phyloP scores from a whole-genome alignment of 306 rosid genomes.

The Cucumis melo region DNA sequence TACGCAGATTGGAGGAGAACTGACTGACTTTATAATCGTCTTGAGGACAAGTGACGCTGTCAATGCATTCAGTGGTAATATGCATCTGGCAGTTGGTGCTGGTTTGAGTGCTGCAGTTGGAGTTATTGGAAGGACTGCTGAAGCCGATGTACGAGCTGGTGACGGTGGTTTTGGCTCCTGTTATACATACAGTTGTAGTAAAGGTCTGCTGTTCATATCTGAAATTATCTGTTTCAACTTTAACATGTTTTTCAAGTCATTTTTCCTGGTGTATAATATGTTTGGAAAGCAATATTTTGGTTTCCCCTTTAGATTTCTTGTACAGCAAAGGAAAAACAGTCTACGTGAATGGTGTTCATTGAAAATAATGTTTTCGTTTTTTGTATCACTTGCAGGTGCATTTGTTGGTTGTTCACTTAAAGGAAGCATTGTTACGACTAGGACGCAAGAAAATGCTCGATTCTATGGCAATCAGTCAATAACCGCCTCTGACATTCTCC shows the following conservation, averaged over 20 bases:
- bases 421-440: slow-evolving; percentile 69
- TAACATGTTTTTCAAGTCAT: background rate
- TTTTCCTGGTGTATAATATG: background rate
- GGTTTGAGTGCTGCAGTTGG: slow-evolving; percentile 97
- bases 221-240: background rate
- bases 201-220: slow-evolving; percentile 34
- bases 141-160: slow-evolving; percentile 96
- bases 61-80: slow-evolving; percentile 64
- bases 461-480: slow-evolving; percentile 80
- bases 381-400: slow-evolving; percentile 49
- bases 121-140: slow-evolving; percentile 64
- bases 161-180: slow-evolving; percentile 91
- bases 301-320: background rate
- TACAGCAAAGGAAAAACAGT: background rate
- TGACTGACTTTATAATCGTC: slow-evolving; percentile 81
- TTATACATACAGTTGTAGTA: slow-evolving; percentile 89
- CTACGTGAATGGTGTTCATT: background rate
- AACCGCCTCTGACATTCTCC: slow-evolving; percentile 60
- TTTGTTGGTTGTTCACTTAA: slow-evolving; percentile 92
- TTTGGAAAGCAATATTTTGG: background rate
- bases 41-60: slow-evolving; percentile 74
- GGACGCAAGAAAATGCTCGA: slow-evolving; percentile 48
- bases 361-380: background rate
- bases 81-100: slow-evolving; percentile 80
- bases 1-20: slow-evolving; percentile 89